Evolutionary conservation across 192 early-diverging fungal species (phyloP).

Genomic region (Podila epicladia): DNA sequence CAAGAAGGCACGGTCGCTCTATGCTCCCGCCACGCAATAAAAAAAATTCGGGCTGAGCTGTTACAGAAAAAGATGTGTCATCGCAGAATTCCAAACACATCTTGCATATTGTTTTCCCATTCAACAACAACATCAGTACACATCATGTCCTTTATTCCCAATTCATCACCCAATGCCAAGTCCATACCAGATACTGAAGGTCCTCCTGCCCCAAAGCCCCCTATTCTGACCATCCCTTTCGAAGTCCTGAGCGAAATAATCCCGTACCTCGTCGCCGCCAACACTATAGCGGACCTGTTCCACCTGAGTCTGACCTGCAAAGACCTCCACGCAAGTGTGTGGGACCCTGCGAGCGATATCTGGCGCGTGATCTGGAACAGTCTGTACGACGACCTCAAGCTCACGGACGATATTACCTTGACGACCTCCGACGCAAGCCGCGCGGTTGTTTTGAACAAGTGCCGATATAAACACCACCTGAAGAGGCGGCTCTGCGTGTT

Average conservation of each 20-base stretch:
- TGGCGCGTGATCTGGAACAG: neutral
- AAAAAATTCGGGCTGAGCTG: too few species aligned
- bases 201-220: too few species aligned
- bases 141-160: too few species aligned
- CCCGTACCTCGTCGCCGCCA: constrained; percentile 1
- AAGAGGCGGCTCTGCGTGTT: too few species aligned
- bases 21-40: too few species aligned
- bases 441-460: neutral
- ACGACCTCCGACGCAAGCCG: neutral
- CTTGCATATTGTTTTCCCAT: too few species aligned
- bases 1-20: constrained; percentile 28
- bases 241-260: neutral
- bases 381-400: neutral
- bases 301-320: constrained; percentile 4
- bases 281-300: constrained; percentile 1
- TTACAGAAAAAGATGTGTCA: too few species aligned
- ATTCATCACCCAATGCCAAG: too few species aligned
- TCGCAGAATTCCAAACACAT: too few species aligned
- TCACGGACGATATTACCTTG: neutral
- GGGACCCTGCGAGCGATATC: constrained; percentile 1
- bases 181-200: too few species aligned
- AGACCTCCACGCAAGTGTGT: neutral
- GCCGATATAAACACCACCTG: neutral
- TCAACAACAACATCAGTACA: too few species aligned
- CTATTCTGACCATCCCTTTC: neutral